These are phyloP conservation scores for Neonectria neomacrospora DNA, from an alignment of 2,329 filamentous ascomycete species.

Conservation along the genomic window DNA sequence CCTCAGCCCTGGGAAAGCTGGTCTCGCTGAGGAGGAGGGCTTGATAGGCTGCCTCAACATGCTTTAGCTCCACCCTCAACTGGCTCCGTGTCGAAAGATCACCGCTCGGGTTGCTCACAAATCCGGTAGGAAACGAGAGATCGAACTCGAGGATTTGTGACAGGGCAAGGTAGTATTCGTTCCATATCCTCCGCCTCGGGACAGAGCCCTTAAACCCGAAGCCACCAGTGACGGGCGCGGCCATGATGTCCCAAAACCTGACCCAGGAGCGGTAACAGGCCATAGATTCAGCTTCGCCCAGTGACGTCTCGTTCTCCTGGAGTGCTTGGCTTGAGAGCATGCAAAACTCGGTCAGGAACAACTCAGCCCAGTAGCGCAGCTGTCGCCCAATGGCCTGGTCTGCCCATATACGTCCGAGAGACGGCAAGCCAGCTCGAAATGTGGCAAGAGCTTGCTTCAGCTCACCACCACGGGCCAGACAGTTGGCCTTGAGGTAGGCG, in stretches of 20 bases:
- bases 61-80: constrained; percentile 80
- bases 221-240: constrained; percentile 61
- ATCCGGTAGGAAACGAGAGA: constrained; percentile 67
- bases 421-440: constrained; percentile 73
- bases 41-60: constrained; percentile 83
- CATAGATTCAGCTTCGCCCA: constrained; percentile 64
- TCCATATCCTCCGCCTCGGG: constrained; percentile 79
- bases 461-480: constrained; percentile 61
- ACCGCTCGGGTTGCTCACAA: constrained; percentile 53
- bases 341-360: constrained; percentile 79
- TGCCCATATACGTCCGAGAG: constrained; percentile 65
- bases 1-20: constrained; percentile 84
- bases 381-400: constrained; percentile 69
- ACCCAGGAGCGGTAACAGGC: constrained; percentile 74
- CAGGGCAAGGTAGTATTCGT: constrained; percentile 82
- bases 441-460: constrained; percentile 70
- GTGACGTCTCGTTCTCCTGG: constrained; percentile 60
- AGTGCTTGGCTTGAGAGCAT: constrained; percentile 72
- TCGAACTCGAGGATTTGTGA: constrained; percentile 79
- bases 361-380: constrained; percentile 81
- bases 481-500: constrained; percentile 79
- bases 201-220: constrained; percentile 68
- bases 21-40: constrained; percentile 80
- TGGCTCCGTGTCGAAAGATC: constrained; percentile 69
- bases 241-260: constrained; percentile 71